These are phyloP conservation scores for Nannizzia gypsea DNA, from an alignment of 2,329 filamentous ascomycete species.

Conservation along the genomic window DNA sequence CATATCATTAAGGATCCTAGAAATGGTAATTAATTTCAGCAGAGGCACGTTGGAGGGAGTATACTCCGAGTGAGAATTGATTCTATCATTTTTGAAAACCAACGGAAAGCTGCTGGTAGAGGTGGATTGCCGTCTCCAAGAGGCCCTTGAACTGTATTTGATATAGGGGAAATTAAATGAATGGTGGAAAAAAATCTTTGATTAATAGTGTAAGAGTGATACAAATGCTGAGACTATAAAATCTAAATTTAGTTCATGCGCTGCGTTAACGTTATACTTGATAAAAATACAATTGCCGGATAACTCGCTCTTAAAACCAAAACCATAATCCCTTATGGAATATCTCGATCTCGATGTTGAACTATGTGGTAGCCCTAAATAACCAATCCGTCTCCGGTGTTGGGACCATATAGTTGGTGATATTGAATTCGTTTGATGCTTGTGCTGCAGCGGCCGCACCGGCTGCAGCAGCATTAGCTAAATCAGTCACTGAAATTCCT, in stretches of 20 bases:
- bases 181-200: too few species aligned
- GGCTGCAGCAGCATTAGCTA: slow-evolving; percentile 2
- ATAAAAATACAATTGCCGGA: background rate
- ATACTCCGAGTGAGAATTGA: too few species aligned
- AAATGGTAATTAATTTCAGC: background rate
- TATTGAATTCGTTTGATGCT: slow-evolving; percentile 29
- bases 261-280: background rate
- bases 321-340: background rate
- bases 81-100: too few species aligned
- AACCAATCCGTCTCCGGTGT: slow-evolving; percentile 39
- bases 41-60: background rate
- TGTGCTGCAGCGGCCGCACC: background rate
- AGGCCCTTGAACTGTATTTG: too few species aligned
- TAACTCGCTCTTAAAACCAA: background rate
- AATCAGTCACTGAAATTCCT: background rate
- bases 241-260: background rate
- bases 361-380: slow-evolving; percentile 17
- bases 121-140: too few species aligned
- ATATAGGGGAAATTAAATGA: too few species aligned
- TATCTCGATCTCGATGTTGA: background rate
- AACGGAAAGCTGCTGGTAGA: too few species aligned
- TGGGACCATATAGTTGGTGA: slow-evolving; percentile 36
- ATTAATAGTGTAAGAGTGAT: too few species aligned
- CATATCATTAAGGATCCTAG: background rate
- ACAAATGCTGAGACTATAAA: background rate